These are phyloP conservation scores for Hanseniaspora occidentalis DNA, from an alignment of 805 yeast species.

Conservation along the genomic window DNA sequence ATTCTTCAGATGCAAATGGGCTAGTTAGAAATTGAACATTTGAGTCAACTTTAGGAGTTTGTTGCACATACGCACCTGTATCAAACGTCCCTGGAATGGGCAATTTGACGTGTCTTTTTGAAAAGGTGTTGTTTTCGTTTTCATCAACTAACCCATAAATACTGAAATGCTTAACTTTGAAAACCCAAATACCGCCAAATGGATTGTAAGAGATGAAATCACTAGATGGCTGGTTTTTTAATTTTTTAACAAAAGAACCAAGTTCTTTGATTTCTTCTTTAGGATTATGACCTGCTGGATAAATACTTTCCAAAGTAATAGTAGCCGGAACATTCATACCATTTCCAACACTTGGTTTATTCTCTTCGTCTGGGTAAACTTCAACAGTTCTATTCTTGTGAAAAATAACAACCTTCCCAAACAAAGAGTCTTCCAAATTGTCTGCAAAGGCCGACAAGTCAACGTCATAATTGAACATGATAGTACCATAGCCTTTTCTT, in stretches of 20 bases:
- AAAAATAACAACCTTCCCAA: slow-evolving; percentile 35
- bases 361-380: slow-evolving; percentile 44
- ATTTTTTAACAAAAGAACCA: slow-evolving; percentile 34
- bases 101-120: too few relatives aligned
- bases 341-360: slow-evolving; percentile 48
- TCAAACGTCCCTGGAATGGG: slow-evolving; percentile 3
- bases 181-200: slow-evolving; percentile 61
- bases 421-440: slow-evolving; percentile 22
- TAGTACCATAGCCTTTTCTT: slow-evolving; percentile 53
- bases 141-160: slow-evolving; percentile 83
- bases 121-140: slow-evolving; percentile 22
- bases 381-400: slow-evolving; percentile 37
- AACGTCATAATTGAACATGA: slow-evolving; percentile 55
- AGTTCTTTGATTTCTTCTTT: slow-evolving; percentile 20
- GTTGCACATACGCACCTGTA: background rate
- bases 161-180: slow-evolving; percentile 82
- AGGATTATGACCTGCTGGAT: slow-evolving; percentile 30
- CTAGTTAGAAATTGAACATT: background rate
- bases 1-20: background rate
- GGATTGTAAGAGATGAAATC: slow-evolving; percentile 73
- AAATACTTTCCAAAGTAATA: slow-evolving; percentile 49
- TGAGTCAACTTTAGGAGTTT: background rate
- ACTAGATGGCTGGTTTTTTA: slow-evolving; percentile 53
- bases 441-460: slow-evolving; percentile 44
- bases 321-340: slow-evolving; percentile 73